Evolutionary conservation across 768 basidiomycete genomes (phyloP).

Genomic region (Dioszegia crocea): DNA sequence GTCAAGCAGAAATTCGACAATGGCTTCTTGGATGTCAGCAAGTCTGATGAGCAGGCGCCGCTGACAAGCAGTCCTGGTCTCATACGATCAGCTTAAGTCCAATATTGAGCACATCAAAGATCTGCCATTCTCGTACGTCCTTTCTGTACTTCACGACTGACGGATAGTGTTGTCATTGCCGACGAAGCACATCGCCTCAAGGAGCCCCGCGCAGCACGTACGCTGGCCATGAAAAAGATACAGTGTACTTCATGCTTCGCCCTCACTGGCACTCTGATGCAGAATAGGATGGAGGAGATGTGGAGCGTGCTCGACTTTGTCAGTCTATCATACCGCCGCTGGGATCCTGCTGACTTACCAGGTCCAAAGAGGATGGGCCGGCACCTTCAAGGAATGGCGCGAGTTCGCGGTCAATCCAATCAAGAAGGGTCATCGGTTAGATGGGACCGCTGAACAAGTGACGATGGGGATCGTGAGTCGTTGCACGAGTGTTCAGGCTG

Average conservation of each 20-base stretch:
- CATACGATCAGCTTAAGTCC: constrained; percentile 68
- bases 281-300: constrained; percentile 84
- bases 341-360: constrained; percentile 1
- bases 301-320: constrained; percentile 92
- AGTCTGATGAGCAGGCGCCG: constrained; percentile 51
- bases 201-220: constrained; percentile 65
- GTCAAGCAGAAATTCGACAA: constrained; percentile 69
- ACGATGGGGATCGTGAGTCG: constrained; percentile 36
- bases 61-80: constrained; percentile 65
- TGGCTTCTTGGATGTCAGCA: constrained; percentile 79
- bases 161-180: constrained; percentile 52
- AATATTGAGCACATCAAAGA: constrained; percentile 67
- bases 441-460: constrained; percentile 36
- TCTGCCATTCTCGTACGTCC: constrained; percentile 62
- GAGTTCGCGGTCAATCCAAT: constrained; percentile 56
- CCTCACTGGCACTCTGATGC: constrained; percentile 75
- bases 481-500: neutral
- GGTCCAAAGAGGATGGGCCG: constrained; percentile 64
- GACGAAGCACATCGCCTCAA: constrained; percentile 92
- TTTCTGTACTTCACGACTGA: constrained; percentile 5
- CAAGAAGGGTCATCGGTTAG: constrained; percentile 44
- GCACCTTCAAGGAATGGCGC: constrained; percentile 71
- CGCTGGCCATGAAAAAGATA: constrained; percentile 68
- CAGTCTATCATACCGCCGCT: constrained; percentile 33
- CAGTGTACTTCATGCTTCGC: constrained; percentile 69